phyloP scores from a whole-genome alignment of 495 filamentous ascomycete species.

The Monascus purpureus region DNA sequence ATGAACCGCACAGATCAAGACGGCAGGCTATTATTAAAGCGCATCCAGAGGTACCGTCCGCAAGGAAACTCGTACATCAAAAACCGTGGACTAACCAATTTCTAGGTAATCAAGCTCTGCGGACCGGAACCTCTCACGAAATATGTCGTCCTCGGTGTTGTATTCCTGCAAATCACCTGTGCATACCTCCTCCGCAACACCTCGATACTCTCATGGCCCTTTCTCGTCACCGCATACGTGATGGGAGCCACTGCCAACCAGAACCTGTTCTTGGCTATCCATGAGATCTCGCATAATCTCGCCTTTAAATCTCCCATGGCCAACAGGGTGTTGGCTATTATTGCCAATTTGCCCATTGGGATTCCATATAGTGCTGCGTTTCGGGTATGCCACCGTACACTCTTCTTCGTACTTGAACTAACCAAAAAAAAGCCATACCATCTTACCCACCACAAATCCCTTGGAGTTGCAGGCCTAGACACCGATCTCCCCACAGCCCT shows the following conservation, averaged over 20 bases:
- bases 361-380: conserved; percentile 95
- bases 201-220: conserved; percentile 66
- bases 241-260: conserved; percentile 95
- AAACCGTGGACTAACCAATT: no score
- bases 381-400: conserved; percentile 55
- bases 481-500: conserved; percentile 87
- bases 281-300: conserved; percentile 97
- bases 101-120: conserved; percentile 97
- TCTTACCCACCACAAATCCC: conserved; percentile 96
- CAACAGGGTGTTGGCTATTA: conserved; percentile 76
- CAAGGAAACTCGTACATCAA: not conserved
- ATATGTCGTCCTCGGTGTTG: conserved; percentile 76
- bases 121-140: conserved; percentile 93
- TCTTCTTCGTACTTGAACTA: no score
- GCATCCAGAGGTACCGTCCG: conserved; percentile 67
- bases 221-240: conserved; percentile 78
- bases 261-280: conserved; percentile 96
- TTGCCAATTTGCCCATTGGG: conserved; percentile 92
- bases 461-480: conserved; percentile 92
- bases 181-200: conserved; percentile 70
- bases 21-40: conserved; percentile 94
- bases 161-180: conserved; percentile 64
- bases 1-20: conserved; percentile 89
- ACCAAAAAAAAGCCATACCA: conserved; percentile 98
- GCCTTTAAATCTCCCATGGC: conserved; percentile 75